Conservation (phyloP, 768 basidiomycete species). For the Boletus rubroflammeus region DNA sequence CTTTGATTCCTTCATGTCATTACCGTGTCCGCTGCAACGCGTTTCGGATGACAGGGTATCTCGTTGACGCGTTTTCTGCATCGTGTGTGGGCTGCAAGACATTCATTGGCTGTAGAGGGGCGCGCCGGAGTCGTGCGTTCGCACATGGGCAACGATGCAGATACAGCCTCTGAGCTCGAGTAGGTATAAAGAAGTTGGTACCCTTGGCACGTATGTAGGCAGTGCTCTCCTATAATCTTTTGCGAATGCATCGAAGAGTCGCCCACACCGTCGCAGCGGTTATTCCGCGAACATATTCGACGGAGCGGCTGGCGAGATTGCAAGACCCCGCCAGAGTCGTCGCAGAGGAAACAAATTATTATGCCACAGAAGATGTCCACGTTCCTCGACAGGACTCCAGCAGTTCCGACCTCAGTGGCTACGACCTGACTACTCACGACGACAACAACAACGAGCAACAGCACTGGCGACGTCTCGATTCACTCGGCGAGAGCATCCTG, state of each 20-base stretch:
- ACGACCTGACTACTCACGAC: conserved; percentile 22
- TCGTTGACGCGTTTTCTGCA: conserved; percentile 13
- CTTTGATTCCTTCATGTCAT: conserved; percentile 10
- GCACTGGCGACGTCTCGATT: conserved; percentile 32
- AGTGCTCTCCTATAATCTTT: neutral
- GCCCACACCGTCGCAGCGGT: conserved; percentile 31
- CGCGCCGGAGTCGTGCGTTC: conserved; percentile 15
- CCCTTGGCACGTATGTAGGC: neutral
- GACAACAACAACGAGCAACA: conserved; percentile 22
- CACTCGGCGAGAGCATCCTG: conserved; percentile 31
- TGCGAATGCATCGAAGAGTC: conserved; percentile 30
- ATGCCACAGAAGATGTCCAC: conserved; percentile 9
- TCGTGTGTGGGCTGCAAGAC: conserved; percentile 10
- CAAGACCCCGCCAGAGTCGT: conserved; percentile 20
- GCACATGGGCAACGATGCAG: conserved; percentile 13
- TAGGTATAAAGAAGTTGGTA: conserved; percentile 26
- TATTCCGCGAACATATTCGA: conserved; percentile 18
- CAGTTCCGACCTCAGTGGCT: conserved; percentile 16
- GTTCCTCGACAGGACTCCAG: conserved; percentile 10
- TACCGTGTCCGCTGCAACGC: conserved; percentile 15
- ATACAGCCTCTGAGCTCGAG: conserved; percentile 20
- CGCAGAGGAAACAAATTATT: conserved; percentile 14
- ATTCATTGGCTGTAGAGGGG: conserved; percentile 21
- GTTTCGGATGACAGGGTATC: conserved; percentile 1
- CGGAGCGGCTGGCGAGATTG: conserved; percentile 12